Base-by-base conservation (phyloP, 768 basidiomycete species). In the Mrakia frigida region DNA sequence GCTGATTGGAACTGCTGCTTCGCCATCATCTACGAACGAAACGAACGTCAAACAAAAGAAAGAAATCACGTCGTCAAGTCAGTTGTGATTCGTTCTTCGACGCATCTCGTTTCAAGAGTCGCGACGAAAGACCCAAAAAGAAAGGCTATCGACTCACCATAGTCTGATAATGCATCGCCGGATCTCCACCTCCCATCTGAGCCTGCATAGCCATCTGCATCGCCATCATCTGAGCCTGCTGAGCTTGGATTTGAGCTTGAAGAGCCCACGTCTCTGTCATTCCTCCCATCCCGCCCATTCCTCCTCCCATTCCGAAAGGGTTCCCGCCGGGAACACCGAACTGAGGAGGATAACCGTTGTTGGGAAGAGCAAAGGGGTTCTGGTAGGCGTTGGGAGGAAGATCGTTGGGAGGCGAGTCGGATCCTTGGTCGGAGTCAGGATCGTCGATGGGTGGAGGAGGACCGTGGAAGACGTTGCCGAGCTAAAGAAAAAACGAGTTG, bases 151-250 rank as follows among this genome's bases (percentile, higher is more conserved):
- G 31, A 71, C 76, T 61, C 35, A 77, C 76, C 76, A 77, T 77
- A 16, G 76, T 61, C 70, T 77, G 76, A 37, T 73, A 73, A 23
- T 77, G 76, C 70, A 77, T 73, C n/a, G 9, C 52, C 18, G 76
- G 76, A 39, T 77, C 76, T 5, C 70, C 75, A 1, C 74, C 68
- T 5, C 60, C 60, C 75, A 72, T 72, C 61, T 72, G 70, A 1
- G 60, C 76, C 50, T 39, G 35, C 76, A 73, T 73, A 31, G n/a
- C 21, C 76, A 77, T 73, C 50, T 73, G 71, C 76, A 77, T 77
- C n/a, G 76, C 75, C 46, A 61, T 18, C 61, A 77, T 65, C 52
- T 77, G 76, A 21, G 76, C 76, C 33, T 77, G 76, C 53, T 77
- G 76, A 28, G 71, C 71, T 65, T 77, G 76, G 28, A 77, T 73